These are phyloP conservation scores for Marsdenia floribunda DNA, from an alignment of 257 asterid species.

Conservation along the genomic window DNA sequence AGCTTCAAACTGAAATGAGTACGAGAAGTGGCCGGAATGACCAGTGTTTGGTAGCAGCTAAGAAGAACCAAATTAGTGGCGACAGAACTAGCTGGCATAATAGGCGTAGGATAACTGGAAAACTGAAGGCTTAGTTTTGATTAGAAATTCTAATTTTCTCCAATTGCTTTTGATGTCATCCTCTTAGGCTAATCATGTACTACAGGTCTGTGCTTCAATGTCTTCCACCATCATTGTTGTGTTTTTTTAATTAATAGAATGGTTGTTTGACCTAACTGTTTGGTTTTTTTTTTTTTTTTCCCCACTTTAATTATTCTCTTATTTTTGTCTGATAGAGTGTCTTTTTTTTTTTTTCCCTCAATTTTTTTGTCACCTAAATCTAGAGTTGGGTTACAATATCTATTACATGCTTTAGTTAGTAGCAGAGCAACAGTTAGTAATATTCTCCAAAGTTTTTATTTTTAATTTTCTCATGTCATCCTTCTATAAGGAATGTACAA, in stretches of 20 bases:
- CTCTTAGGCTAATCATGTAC: slow-evolving; percentile 12
- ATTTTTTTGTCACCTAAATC: background rate
- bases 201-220: background rate
- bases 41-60: slow-evolving; percentile 79
- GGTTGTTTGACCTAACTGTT: background rate
- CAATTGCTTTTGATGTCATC: slow-evolving; percentile 7
- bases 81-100: slow-evolving; percentile 64
- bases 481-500: background rate
- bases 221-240: background rate
- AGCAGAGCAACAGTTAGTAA: background rate
- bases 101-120: slow-evolving; percentile 70
- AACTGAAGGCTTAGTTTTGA: slow-evolving; percentile 49
- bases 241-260: background rate
- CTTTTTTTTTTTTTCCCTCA: too few relatives aligned
- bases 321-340: background rate
- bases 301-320: background rate
- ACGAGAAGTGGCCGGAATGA: slow-evolving; percentile 25
- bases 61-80: slow-evolving; percentile 56
- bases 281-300: too few relatives aligned
- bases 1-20: slow-evolving; percentile 32
- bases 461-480: background rate
- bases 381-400: background rate
- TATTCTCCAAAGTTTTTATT: background rate
- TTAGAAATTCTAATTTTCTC: slow-evolving; percentile 20
- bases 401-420: background rate